A percentile compares a stretch with the other conserved stretches of the same genome.
These are phyloP conservation scores for Teunomyces panamensis DNA, from an alignment of 805 yeast genomes.

Conservation along the genomic window DNA sequence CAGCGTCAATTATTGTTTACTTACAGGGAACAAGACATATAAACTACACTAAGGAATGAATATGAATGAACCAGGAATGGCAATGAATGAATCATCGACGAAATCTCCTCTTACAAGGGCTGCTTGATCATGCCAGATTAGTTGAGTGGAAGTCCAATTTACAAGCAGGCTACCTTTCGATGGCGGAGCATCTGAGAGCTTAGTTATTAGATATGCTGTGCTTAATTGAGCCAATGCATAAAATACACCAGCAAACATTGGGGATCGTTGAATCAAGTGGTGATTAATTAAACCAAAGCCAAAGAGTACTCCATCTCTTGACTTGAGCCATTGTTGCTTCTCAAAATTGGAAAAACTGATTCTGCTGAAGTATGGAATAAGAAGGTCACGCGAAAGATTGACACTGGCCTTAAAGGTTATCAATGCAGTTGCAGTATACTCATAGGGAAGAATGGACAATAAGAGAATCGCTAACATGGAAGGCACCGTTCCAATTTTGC, in stretches of 20 bases:
- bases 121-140: constrained; percentile 28
- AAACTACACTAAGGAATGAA: constrained; percentile 6
- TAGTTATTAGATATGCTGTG: constrained; percentile 52
- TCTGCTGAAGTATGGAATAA: constrained; percentile 49
- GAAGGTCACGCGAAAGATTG: constrained; percentile 43
- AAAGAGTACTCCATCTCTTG: constrained; percentile 53
- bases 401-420: constrained; percentile 47
- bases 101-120: constrained; percentile 21
- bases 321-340: constrained; percentile 46
- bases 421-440: constrained; percentile 33
- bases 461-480: constrained; percentile 37
- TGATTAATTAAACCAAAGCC: constrained; percentile 54
- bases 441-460: constrained; percentile 33
- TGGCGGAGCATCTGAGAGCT: constrained; percentile 48
- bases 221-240: constrained; percentile 54
- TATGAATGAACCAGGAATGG: constrained; percentile 23
- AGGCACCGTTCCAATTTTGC: constrained; percentile 45
- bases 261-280: constrained; percentile 36
- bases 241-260: constrained; percentile 45
- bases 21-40: constrained; percentile 36
- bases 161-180: constrained; percentile 18
- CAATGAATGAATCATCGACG: constrained; percentile 21
- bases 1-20: constrained; percentile 30
- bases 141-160: constrained; percentile 31
- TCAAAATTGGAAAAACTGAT: constrained; percentile 44